These are phyloP conservation scores for Scutellaria barbata DNA, from an alignment of 257 asterid genomes.

Conservation along the genomic window DNA sequence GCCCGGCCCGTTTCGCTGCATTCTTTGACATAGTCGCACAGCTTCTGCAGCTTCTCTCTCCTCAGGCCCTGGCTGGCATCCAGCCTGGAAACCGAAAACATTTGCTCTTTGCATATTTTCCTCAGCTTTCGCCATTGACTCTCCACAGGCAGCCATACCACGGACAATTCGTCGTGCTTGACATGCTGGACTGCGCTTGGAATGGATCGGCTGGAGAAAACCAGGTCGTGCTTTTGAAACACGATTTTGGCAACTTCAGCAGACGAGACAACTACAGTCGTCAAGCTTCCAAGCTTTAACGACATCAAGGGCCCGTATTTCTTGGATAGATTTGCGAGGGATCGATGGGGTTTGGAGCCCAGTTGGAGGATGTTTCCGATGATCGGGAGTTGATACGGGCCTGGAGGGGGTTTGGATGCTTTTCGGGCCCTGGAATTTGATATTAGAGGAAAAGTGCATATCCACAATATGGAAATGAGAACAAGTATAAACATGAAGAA, in stretches of 20 bases:
- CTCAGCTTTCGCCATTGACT: constrained; percentile 46
- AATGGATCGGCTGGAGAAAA: constrained; percentile 27
- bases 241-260: constrained; percentile 26
- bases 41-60: constrained; percentile 41
- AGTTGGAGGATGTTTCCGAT: constrained; percentile 37
- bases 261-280: constrained; percentile 25
- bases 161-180: constrained; percentile 33
- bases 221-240: constrained; percentile 14
- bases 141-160: constrained; percentile 45
- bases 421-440: constrained; percentile 20
- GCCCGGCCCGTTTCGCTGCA: constrained; percentile 44
- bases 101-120: constrained; percentile 42
- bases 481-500: no score
- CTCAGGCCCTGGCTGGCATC: constrained; percentile 44
- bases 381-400: constrained; percentile 27
- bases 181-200: constrained; percentile 4
- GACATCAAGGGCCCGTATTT: constrained; percentile 32
- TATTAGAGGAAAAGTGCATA: not conserved
- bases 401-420: constrained; percentile 29
- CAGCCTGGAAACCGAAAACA: constrained; percentile 46
- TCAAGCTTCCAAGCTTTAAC: constrained; percentile 26
- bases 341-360: constrained; percentile 35
- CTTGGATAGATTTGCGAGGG: constrained; percentile 29
- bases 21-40: constrained; percentile 41
- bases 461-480: not conserved